Conservation (phyloP, 2,329 filamentous ascomycete species). For the Lasiodiplodia sp. region DNA sequence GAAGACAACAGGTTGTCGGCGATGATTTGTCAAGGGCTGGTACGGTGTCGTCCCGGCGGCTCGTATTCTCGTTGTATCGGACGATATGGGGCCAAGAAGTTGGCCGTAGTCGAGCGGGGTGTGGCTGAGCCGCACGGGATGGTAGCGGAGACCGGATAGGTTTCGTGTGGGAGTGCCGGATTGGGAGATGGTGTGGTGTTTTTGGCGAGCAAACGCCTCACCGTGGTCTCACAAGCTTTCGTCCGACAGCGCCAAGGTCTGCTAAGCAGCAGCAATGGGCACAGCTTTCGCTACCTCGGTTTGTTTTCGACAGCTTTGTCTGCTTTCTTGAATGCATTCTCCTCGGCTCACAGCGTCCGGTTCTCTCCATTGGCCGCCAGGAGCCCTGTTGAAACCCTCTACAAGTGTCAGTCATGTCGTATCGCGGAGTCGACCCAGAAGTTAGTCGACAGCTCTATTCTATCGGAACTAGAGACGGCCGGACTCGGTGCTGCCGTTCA, state of each 20-base stretch:
- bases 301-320: neutral
- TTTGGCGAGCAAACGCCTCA: conserved; percentile 19
- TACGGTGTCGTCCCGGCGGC: neutral
- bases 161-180: conserved; percentile 12
- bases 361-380: neutral
- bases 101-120: neutral
- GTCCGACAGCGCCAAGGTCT: conserved; percentile 22
- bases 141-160: neutral
- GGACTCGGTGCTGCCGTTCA: neutral
- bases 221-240: conserved; percentile 25
- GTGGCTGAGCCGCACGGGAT: conserved; percentile 6
- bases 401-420: conserved; percentile 14
- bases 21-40: neutral
- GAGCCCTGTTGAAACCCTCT: conserved; percentile 15
- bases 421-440: neutral
- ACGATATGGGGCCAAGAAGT: neutral
- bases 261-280: conserved; percentile 11
- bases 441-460: neutral
- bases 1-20: neutral
- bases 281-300: neutral
- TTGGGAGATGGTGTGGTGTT: neutral
- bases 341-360: conserved; percentile 1
- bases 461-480: neutral
- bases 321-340: neutral
- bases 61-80: neutral